phyloP scores from a whole-genome alignment of 1,139 yeast species.

The Insectozyma bohioensis region DNA sequence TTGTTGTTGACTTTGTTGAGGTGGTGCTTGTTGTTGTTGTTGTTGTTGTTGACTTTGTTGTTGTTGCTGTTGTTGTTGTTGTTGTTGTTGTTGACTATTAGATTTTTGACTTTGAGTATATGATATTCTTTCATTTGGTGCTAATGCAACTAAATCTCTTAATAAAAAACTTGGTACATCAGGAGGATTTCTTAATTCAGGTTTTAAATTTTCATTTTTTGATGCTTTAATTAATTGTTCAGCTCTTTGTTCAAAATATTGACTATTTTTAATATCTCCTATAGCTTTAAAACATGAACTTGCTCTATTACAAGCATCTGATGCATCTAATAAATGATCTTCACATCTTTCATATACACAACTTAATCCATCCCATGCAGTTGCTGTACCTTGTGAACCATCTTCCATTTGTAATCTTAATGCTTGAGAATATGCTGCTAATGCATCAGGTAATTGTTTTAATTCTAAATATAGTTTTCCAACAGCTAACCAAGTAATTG shows the following conservation, averaged over 20 bases:
- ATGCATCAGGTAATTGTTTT: constrained; percentile 62
- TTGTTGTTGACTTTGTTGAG: constrained; percentile 13
- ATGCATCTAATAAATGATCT: constrained; percentile 57
- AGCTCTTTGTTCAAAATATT: constrained; percentile 44
- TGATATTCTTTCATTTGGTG: constrained; percentile 43
- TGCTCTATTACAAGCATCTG: constrained; percentile 57
- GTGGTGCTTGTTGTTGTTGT: constrained; percentile 13
- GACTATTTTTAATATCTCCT: constrained; percentile 44
- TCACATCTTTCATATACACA: constrained; percentile 67
- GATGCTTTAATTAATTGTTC: constrained; percentile 40
- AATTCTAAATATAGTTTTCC: constrained; percentile 59
- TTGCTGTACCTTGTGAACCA: constrained; percentile 50
- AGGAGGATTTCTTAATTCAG: constrained; percentile 48
- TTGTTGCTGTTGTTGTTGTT: constrained; percentile 10
- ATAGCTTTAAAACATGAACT: constrained; percentile 49
- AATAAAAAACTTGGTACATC: constrained; percentile 48
- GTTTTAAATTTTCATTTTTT: constrained; percentile 43
- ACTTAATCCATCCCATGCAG: constrained; percentile 65
- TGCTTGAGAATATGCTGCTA: constrained; percentile 69
- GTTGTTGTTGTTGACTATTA: constrained; percentile 10
- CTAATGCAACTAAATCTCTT: constrained; percentile 47
- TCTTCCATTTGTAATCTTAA: constrained; percentile 52
- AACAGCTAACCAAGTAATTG: constrained; percentile 66
- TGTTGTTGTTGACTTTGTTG: constrained; percentile 10
- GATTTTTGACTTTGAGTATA: constrained; percentile 28